Evolutionary conservation across 2,329 filamentous ascomycete species (phyloP).

Genomic region (Arthrobotrys pseudoclavata): DNA sequence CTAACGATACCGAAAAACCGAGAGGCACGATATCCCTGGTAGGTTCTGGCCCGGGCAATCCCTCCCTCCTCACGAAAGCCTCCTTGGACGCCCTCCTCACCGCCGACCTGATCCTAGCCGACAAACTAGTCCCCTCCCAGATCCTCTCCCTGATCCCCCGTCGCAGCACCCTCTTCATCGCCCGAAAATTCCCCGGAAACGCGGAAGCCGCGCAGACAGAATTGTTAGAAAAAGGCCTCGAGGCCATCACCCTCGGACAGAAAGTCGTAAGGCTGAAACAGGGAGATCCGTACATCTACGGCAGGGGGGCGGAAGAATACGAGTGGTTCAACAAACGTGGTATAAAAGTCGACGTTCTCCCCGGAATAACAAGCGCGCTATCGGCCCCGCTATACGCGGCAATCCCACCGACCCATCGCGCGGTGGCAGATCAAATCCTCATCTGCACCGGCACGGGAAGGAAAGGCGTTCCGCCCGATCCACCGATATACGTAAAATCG

Average conservation of each 20-base stretch:
- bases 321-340: conserved; percentile 77
- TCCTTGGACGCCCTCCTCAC: conserved; percentile 81
- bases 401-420: conserved; percentile 89
- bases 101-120: conserved; percentile 84
- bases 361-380: conserved; percentile 89
- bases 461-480: conserved; percentile 84
- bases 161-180: conserved; percentile 88
- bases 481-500: conserved; percentile 80
- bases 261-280: conserved; percentile 93
- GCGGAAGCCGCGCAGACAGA: conserved; percentile 94
- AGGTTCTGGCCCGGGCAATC: conserved; percentile 91
- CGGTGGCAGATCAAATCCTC: conserved; percentile 90
- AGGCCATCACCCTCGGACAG: conserved; percentile 77
- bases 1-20: conserved; percentile 52
- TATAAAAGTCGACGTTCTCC: conserved; percentile 75
- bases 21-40: conserved; percentile 85
- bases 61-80: conserved; percentile 87
- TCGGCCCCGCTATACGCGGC: conserved; percentile 88
- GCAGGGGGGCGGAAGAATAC: conserved; percentile 92
- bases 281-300: conserved; percentile 96
- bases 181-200: conserved; percentile 97
- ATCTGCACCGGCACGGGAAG: conserved; percentile 97
- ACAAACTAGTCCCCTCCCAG: conserved; percentile 86
- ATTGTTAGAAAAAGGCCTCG: conserved; percentile 81
- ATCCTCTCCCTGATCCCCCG: conserved; percentile 92